Evolutionary conservation across 1,284 basidiomycete species (phyloP).

Genomic region (Cystobasidium sp.): DNA sequence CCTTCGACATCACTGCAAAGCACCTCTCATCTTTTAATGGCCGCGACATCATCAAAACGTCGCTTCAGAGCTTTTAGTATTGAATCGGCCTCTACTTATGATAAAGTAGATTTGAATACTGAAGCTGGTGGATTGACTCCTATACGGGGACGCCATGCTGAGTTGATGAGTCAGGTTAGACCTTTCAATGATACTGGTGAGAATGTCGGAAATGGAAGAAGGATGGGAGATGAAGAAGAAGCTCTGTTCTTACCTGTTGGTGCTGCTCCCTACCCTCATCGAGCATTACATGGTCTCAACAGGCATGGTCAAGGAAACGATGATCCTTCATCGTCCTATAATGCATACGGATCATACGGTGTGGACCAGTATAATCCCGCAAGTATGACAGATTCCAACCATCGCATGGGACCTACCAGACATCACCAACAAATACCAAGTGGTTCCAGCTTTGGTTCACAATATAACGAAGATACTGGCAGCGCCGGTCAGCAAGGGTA

Average conservation of each 20-base stretch:
- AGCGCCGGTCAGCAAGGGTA: neutral
- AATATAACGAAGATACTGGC: neutral
- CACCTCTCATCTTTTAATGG: neutral
- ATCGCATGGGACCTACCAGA: neutral
- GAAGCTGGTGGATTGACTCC: neutral
- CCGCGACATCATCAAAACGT: conserved; percentile 2
- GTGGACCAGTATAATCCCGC: neutral
- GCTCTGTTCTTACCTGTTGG: conserved; percentile 29
- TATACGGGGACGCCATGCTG: neutral
- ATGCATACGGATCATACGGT: neutral
- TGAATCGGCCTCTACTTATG: conserved; percentile 38
- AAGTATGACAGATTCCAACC: neutral
- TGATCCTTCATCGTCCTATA: neutral
- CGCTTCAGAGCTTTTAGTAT: conserved; percentile 44
- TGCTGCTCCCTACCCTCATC: conserved; percentile 33
- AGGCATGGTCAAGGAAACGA: neutral
- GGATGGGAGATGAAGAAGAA: neutral
- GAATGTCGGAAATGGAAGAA: too few relatives aligned
- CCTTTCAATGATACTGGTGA: neutral
- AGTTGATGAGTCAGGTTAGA: conserved; percentile 3
- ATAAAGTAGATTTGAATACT: conserved; percentile 18
- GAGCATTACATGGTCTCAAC: neutral
- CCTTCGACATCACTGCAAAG: neutral
- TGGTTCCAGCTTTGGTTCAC: conserved; percentile 10
- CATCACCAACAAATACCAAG: conserved; percentile 18